phyloP scores from a whole-genome alignment of 139 green algal species.

The Chlorella sp. region DNA sequence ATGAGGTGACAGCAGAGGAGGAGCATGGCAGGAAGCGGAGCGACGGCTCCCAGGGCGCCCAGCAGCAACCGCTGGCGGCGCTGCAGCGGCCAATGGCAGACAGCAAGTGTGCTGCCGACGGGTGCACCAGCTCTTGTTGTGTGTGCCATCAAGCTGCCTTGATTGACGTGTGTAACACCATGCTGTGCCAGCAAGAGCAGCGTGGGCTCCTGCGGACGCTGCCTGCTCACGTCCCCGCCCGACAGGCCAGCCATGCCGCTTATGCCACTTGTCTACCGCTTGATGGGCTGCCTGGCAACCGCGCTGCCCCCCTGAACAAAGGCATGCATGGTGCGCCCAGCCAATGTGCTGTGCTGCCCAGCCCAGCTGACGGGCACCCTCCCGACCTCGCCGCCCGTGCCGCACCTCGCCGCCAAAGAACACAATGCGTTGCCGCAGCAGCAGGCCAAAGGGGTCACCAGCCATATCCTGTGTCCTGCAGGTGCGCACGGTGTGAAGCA shows the following conservation, averaged over 20 bases:
- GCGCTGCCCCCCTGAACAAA: too few relatives aligned
- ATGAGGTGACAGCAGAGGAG: background rate
- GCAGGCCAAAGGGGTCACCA: slow-evolving; percentile 94
- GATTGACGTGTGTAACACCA: too few relatives aligned
- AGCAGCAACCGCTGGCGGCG: too few relatives aligned
- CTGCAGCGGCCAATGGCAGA: too few relatives aligned
- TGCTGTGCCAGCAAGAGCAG: too few relatives aligned
- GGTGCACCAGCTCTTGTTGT: too few relatives aligned
- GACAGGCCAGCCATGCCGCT: background rate
- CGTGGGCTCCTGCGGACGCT: background rate
- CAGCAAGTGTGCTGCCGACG: too few relatives aligned
- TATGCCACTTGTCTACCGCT: too few relatives aligned
- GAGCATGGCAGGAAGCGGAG: background rate
- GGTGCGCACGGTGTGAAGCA: background rate
- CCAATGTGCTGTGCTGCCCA: background rate
- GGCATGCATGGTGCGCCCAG: too few relatives aligned
- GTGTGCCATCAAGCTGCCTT: too few relatives aligned
- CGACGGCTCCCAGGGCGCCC: too few relatives aligned
- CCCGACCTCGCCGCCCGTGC: background rate
- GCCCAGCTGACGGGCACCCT: background rate
- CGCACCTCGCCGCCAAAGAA: slow-evolving; percentile 92
- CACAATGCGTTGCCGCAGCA: slow-evolving; percentile 94
- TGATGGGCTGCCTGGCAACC: too few relatives aligned
- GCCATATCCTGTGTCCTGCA: slow-evolving; percentile 78
- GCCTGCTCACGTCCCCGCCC: background rate